phyloP scores from a whole-genome alignment of 345 rosid species.

The Tarenaya hassleriana region DNA sequence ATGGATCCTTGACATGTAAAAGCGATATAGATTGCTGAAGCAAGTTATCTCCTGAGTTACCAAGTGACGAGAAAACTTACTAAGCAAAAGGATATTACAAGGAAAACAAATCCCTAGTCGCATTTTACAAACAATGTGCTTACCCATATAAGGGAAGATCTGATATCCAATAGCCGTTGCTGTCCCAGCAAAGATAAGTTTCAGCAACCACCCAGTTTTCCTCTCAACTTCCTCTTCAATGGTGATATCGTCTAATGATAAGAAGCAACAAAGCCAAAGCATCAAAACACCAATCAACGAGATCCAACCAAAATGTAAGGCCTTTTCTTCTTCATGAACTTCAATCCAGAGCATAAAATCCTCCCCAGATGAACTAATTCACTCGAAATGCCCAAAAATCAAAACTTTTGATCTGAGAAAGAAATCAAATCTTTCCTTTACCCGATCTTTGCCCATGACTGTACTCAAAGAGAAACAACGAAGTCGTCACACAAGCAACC shows the following conservation, averaged over 20 bases:
- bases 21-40: constrained; percentile 80
- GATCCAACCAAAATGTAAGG: constrained; percentile 12
- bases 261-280: too few relatives aligned
- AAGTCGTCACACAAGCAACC: constrained; percentile 3
- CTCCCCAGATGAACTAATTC: neutral
- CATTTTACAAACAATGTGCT: constrained; percentile 6
- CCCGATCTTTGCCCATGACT: too few relatives aligned
- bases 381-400: too few relatives aligned
- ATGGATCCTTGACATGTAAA: constrained; percentile 83
- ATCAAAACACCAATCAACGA: too few relatives aligned
- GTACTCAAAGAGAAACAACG: constrained; percentile 1
- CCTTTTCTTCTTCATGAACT: neutral
- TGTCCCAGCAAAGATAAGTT: constrained; percentile 69
- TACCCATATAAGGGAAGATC: constrained; percentile 87
- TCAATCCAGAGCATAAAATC: constrained; percentile 1
- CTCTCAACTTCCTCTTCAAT: constrained; percentile 83
- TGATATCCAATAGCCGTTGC: constrained; percentile 65
- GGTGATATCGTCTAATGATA: constrained; percentile 47
- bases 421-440: neutral
- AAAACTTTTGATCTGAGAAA: too few relatives aligned
- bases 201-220: constrained; percentile 81
- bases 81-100: neutral
- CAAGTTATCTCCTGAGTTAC: constrained; percentile 67
- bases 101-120: neutral
- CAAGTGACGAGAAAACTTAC: constrained; percentile 3